Base-by-base conservation (phyloP, 306 rosid species). In the Sesbania bispinosa region DNA sequence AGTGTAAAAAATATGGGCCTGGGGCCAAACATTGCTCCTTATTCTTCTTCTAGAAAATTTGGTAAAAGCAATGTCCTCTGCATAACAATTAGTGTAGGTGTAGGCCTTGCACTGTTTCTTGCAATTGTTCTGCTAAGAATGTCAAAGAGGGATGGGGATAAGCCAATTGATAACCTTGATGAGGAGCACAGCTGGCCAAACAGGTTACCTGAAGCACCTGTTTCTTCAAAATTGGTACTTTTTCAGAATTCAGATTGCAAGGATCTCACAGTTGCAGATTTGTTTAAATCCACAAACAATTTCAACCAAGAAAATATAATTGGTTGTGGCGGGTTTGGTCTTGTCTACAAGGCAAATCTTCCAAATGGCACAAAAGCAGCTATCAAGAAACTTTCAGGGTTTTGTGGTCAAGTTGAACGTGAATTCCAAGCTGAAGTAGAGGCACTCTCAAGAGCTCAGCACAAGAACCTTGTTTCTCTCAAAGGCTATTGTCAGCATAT, bases 361-460 rank as follows among this genome's bases (percentile, higher is more conserved):
- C 84, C 87, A 1, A 71, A 82, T 71, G 88, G 89, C 67, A 71
- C 78, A 47, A 80, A 73, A 63, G 89, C 74, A 46, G 92, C 92
- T 24, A 39, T 87, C 75, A 87, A 87, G 78, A 82, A 85, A 75
- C 89, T 87, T 42, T 82, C 89, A 1, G 89, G 92, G 43, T 88
- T 84, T 50, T 87, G 89, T 69, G 87, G 89, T 75, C 87, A 85
- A 73, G 81, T 87, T 83, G 92, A 87, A 36, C 86, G 87, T 2
- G 92, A 87, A 74, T 85, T 87, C 65, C 89, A 82, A 43, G 92
- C 92, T 41, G 89, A 87, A 80, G 89, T 87, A 8, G 89, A 87
- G 76, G 86, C 92, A 39, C 89, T 85, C 41, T 87, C 92, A 18
- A 76, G 85, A 76, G 89, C 92, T 35, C 89, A 85, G 75, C 92